Base-by-base conservation (phyloP, 495 filamentous ascomycete genomes). In the Aspergillus haitiensis region DNA sequence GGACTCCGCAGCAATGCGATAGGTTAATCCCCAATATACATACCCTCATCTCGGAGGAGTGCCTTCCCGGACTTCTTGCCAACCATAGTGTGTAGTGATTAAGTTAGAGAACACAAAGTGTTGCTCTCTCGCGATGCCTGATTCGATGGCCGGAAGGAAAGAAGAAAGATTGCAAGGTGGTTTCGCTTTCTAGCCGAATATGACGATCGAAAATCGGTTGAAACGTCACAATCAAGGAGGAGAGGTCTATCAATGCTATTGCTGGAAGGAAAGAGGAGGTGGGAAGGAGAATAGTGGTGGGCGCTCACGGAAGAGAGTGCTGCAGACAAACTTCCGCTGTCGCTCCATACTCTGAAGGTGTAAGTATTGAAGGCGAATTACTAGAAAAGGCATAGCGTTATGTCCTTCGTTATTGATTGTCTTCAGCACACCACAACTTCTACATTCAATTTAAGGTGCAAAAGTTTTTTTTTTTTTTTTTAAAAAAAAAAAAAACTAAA, bases 31-130 rank as follows among this genome's bases (percentile, higher is more conserved):
- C 16, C 55, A 47, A 33, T 8, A 40, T 27, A 61, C 73, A 37
- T 74, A 83, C 84, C 84, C 73, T 87, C 84, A 75, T 87, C 84
- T 65, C 82, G 80, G 72, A 83, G 75, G 67, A 83, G 82, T 52
- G 82, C 83, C 72, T 86, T 85, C 36, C 81, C 82, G 39, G 83
- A 85, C 58, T 85, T 86, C 67, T 87, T 87, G 54, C 84, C 84
- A 39, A 85, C 84, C 84, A 87, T 86, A 50, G 60, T 78, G 70
- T 36, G 32, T 39, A 33, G 21, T 27, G 21, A 27, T 27, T 27
- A 27, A 27, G 3, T 1, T 27, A 27, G 21, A 27, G 1, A 27
- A 27, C 21, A 27, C 21, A 27, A 27, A 27, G 21, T 27, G 21
- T 27, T 27, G 3, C 21, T 27, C 21, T 27, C 21, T 27, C 21